Conservation (phyloP, 2,329 filamentous ascomycete species). For the Colletotrichum sp. region DNA sequence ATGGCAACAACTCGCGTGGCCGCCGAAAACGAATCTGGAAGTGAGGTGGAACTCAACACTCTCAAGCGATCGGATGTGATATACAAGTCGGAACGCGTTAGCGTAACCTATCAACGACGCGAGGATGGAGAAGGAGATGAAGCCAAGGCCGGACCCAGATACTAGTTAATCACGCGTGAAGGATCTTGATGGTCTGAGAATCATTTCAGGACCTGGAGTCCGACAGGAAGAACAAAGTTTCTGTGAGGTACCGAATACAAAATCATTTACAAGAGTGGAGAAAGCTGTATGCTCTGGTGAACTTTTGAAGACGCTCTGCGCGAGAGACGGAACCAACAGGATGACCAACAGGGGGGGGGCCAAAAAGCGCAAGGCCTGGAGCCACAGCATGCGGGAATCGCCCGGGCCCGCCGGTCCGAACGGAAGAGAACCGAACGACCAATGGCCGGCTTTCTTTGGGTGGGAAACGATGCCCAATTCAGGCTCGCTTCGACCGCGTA, state of each 20-base stretch:
- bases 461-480: neutral
- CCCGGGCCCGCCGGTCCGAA: neutral
- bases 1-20: slow-evolving; percentile 8
- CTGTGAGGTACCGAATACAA: neutral
- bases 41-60: slow-evolving; percentile 24
- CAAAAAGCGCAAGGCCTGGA: neutral
- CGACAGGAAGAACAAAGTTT: neutral
- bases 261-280: neutral
- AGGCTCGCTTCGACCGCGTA: neutral
- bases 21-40: slow-evolving; percentile 20
- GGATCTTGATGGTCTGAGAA: neutral
- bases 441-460: neutral
- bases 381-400: neutral
- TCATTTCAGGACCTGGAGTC: neutral
- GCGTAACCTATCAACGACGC: slow-evolving; percentile 22
- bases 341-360: neutral
- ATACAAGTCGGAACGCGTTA: slow-evolving; percentile 25
- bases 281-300: neutral
- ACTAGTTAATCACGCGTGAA: neutral
- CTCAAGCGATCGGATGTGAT: slow-evolving; percentile 19
- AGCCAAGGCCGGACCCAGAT: neutral
- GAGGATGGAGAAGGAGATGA: neutral
- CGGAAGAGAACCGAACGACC: neutral
- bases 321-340: neutral
- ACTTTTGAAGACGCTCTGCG: neutral